Evolutionary conservation across 1,284 basidiomycete species (phyloP), one percentile per base, ranked within the genome.

Genomic region (Malassezia sympodialis): DNA sequence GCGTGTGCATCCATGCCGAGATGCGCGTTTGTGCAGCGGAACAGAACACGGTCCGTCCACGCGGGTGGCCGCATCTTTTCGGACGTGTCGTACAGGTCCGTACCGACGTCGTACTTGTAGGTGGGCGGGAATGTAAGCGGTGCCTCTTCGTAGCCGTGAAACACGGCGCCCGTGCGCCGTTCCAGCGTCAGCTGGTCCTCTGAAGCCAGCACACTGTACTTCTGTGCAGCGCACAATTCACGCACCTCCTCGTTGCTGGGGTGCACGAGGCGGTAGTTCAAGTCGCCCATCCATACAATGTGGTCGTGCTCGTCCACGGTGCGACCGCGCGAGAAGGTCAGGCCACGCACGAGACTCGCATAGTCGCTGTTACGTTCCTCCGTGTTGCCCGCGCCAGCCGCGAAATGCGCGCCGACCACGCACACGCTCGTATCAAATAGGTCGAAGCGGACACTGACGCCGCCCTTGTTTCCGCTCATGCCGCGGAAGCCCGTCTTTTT

Each of bases 401-500:
- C 90, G 43, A 98, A 81, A 76, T 98, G 94, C 0, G 88, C 88
- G 0, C 93, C 96, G 66, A 99, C 78, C 77, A 98, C 90, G 76
- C 94, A 98, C 67, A 98, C 85, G 44, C 82, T 86, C 6, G 90
- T 87, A 70, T 94, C 90, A 66, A 86, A 82, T 64, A 88, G 86
- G 39, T 96, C 86, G 56, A 99, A 79, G 19, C 94, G 84, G 62
- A 99, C 87, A 2, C 86, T 90, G 7, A 94, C 88, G 10, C 89
- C 91, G 17, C 77, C 77, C 61, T 78, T 99, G 77, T 98, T 99
- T 21, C 94, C 94, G 5, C 88, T 90, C 82, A 98, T 90, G 14
- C 94, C 94, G 53, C 89, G 83, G 34, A 98, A 79, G 19, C 94
- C 94, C 4, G 94, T 98, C 88, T 98, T 99, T 65, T 89, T 85